Conservation (phyloP, 495 filamentous ascomycete genomes). For the Aspergillus ostianus region DNA sequence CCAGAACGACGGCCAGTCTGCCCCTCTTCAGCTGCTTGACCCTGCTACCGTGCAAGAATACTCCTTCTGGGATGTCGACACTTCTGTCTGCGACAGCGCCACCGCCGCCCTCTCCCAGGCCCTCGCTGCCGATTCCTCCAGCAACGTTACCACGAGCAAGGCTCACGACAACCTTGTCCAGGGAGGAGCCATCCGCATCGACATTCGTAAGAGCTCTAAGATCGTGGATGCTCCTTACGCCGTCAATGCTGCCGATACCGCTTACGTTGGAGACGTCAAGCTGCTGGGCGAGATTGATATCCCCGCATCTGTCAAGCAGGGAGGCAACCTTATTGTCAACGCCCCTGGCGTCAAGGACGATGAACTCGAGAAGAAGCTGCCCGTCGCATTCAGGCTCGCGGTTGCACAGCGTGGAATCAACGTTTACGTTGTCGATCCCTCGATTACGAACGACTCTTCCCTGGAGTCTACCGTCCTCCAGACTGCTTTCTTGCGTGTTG, state of each 20-base stretch:
- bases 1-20: conserved; percentile 32
- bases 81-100: conserved; percentile 62
- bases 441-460: conserved; percentile 57
- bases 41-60: conserved; percentile 66
- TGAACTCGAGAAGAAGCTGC: conserved; percentile 86
- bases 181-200: conserved; percentile 79
- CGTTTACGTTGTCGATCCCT: conserved; percentile 71
- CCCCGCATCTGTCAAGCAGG: conserved; percentile 64
- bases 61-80: conserved; percentile 90
- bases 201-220: conserved; percentile 80
- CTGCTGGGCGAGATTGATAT: conserved; percentile 75
- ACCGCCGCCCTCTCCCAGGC: conserved; percentile 67
- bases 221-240: conserved; percentile 80
- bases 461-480: conserved; percentile 63
- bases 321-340: conserved; percentile 71
- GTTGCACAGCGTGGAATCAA: conserved; percentile 65
- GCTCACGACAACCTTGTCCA: conserved; percentile 82
- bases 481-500: conserved; percentile 76
- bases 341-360: conserved; percentile 78
- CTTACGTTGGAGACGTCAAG: conserved; percentile 73
- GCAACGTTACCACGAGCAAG: conserved; percentile 73
- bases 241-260: conserved; percentile 73
- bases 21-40: conserved; percentile 48
- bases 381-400: conserved; percentile 60
- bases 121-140: conserved; percentile 69